A percentile compares a stretch with the other conserved stretches of the same genome.
phyloP scores from a whole-genome alignment of 106 monocot species.

The Phalaenopsis equestris region DNA sequence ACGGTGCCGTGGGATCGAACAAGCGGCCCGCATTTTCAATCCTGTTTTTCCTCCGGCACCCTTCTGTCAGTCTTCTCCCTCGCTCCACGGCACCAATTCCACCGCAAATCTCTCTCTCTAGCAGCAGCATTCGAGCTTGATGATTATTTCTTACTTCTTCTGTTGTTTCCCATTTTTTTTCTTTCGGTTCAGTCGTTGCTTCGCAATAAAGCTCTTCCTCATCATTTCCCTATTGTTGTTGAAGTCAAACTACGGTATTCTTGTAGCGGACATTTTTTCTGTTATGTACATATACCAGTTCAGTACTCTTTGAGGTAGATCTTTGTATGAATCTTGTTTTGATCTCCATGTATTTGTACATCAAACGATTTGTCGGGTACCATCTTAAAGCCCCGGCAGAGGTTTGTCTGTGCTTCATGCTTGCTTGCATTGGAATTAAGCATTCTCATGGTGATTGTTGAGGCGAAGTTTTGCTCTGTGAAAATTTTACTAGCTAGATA shows the following conservation, averaged over 20 bases:
- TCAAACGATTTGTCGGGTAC: not conserved
- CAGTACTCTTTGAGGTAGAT: not conserved
- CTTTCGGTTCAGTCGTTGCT: not conserved
- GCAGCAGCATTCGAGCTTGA: too few relatives aligned
- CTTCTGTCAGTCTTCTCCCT: too few relatives aligned
- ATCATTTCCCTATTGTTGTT: not conserved
- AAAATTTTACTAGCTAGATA: not conserved
- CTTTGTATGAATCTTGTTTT: not conserved
- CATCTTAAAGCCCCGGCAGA: not conserved
- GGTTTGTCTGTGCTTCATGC: not conserved
- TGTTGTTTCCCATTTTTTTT: not conserved
- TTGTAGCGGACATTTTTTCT: not conserved
- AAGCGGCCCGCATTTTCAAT: too few relatives aligned
- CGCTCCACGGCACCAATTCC: too few relatives aligned
- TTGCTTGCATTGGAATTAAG: not conserved
- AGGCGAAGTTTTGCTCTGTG: not conserved
- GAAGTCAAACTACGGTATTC: not conserved
- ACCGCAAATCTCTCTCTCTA: too few relatives aligned
- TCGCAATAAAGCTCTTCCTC: too few relatives aligned
- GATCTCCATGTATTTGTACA: not conserved
- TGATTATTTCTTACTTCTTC: not conserved
- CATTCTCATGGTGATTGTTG: not conserved
- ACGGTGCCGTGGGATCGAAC: too few relatives aligned
- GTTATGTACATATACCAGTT: not conserved
- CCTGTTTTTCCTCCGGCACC: too few relatives aligned